Evolutionary conservation across 1,139 yeast species (phyloP).

Genomic region (Torulaspora globosa): DNA sequence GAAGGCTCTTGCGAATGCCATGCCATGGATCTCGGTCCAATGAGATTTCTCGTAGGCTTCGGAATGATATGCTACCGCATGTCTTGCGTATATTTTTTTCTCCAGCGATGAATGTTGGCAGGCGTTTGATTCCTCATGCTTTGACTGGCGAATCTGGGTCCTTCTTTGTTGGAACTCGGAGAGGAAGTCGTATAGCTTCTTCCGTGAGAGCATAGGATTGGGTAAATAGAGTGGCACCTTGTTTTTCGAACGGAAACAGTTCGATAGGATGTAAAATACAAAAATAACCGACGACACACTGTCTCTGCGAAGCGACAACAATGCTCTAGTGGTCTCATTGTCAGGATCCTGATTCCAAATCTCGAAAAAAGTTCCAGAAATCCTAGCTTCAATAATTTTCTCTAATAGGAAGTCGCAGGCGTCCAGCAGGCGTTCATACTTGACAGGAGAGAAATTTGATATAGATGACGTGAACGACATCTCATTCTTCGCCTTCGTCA

Average conservation of each 20-base stretch:
- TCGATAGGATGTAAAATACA: conserved; percentile 42
- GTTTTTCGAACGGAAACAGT: conserved; percentile 41
- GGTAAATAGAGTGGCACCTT: conserved; percentile 45
- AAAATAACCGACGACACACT: conserved; percentile 46
- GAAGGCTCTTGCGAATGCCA: conserved; percentile 48
- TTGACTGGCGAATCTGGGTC: conserved; percentile 9
- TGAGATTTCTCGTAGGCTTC: conserved; percentile 36
- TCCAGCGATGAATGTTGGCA: conserved; percentile 5
- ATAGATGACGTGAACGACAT: conserved; percentile 37
- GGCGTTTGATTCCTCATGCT: neutral
- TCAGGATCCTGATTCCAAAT: conserved; percentile 44
- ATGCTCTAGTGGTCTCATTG: conserved; percentile 38
- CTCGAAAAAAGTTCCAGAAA: conserved; percentile 45
- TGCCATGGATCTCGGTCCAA: conserved; percentile 49
- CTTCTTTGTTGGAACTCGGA: conserved; percentile 32
- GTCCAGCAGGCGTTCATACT: conserved; percentile 37
- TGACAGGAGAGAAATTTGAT: conserved; percentile 31
- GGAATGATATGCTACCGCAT: conserved; percentile 1
- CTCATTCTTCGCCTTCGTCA: conserved; percentile 41
- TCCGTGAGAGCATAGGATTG: conserved; percentile 43
- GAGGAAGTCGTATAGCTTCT: conserved; percentile 42
- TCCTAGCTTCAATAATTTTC: conserved; percentile 46
- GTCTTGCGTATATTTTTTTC: conserved; percentile 8
- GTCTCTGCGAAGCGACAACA: conserved; percentile 45
- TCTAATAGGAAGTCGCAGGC: conserved; percentile 43